Conservation (phyloP, 192 early-diverging fungal genomes). For the Spinellus fusiger region DNA sequence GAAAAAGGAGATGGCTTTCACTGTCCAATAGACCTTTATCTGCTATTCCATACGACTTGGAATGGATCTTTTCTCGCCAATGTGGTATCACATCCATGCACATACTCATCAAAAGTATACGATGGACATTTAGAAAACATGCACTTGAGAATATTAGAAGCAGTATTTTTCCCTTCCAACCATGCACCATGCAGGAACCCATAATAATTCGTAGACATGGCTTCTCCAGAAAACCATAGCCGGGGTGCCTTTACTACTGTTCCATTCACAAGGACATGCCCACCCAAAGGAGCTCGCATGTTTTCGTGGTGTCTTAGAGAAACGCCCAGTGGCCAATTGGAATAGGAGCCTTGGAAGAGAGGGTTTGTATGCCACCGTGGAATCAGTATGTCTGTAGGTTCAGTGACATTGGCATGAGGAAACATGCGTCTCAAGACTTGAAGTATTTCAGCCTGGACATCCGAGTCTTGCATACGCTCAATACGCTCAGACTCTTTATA, state of each 20-base stretch:
- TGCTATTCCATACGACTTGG: too few relatives aligned
- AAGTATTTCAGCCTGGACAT: conserved; percentile 11
- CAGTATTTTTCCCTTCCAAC: conserved; percentile 18
- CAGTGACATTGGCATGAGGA: neutral
- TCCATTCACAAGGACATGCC: too few relatives aligned
- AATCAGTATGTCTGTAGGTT: conserved; percentile 24
- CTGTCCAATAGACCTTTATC: too few relatives aligned
- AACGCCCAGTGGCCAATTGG: conserved; percentile 35
- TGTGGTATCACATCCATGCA: too few relatives aligned
- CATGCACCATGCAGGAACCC: conserved; percentile 39
- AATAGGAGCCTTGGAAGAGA: conserved; percentile 34
- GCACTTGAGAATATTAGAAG: neutral
- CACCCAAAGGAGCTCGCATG: conserved; percentile 28
- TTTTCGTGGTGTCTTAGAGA: conserved; percentile 23
- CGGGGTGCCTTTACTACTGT: neutral
- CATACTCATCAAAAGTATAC: too few relatives aligned
- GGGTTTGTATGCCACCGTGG: conserved; percentile 35
- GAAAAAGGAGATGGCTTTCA: too few relatives aligned
- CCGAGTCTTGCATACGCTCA: conserved; percentile 10
- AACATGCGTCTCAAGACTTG: conserved; percentile 20
- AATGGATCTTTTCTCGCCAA: too few relatives aligned
- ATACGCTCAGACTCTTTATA: conserved; percentile 15
- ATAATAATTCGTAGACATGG: conserved; percentile 25
- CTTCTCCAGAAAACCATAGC: conserved; percentile 40
- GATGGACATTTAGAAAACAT: neutral